Base-by-base conservation (phyloP, 2,329 filamentous ascomycete genomes). In the Aspergillus floridensis region DNA sequence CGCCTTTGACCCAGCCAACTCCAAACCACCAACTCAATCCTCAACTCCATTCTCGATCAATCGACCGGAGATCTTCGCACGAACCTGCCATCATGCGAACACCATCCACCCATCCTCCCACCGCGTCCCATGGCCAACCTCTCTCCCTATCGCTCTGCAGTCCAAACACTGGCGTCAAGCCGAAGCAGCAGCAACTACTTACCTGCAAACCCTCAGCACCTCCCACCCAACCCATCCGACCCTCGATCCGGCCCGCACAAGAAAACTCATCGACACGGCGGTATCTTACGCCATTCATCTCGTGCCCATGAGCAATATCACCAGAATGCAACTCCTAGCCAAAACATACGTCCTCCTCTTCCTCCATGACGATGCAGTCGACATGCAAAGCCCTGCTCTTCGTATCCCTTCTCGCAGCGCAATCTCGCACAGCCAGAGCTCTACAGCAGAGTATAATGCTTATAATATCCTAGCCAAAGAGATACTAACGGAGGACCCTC, bases 291-390 rank as follows among this genome's bases (percentile, higher is more conserved):
- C 35, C 5, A 49, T 58, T 7, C 55, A 63, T 31, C 32, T 59
- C 12, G 24, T 41, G 1, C 60, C 63, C 3, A 48, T 57, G 24
- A 53, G 59, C 5, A 49, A 44, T 44, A n/a, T 55, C 11, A 29
- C 48, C 1, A 22, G 62, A 16, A 56, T 53, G 21, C 58, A 53
- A 7, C 21, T 55, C 2, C 38, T 64, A n/a, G 47, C 62, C 5
- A 61, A 56, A 29, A 46, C 57, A 1, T 63, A 59, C 11, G 32
- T 58, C 2, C 51, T 64, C 14, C 12, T 61, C 8, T 63, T 65
- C 22, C 26, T 64, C 41, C 62, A 59, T 54, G 63, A 65, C 32
- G 63, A 65, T 47, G 53, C 57, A 7, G 55, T 58, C 31, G 61
- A 61, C 50, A 56, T 57, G 6, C 24, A 31, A n/a, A 54, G 57